Evolutionary conservation across 2,329 filamentous ascomycete species (phyloP).

Genomic region (Sordariomycetes sp.): DNA sequence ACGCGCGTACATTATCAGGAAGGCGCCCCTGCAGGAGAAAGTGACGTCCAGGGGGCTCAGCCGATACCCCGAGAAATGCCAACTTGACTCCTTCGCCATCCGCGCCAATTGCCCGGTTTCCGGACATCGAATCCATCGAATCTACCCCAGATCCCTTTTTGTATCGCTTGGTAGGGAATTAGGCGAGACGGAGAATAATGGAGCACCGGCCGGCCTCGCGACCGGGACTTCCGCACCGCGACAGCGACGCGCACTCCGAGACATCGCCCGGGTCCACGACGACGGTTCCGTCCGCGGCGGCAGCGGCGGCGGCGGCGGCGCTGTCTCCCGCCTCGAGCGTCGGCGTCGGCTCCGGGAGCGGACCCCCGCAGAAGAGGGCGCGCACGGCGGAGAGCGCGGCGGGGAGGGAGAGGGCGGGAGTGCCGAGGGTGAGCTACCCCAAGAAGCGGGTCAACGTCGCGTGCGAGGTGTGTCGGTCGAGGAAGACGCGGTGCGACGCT

Average conservation of each 20-base stretch:
- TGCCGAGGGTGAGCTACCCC: conserved; percentile 8
- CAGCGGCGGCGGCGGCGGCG: neutral
- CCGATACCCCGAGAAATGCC: neutral
- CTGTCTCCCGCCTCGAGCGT: neutral
- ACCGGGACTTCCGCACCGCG: neutral
- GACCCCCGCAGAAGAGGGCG: neutral
- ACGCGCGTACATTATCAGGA: neutral
- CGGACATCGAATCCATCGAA: neutral
- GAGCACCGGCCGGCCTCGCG: neutral
- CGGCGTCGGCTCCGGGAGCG: neutral
- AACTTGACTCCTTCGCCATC: neutral
- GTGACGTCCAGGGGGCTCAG: neutral
- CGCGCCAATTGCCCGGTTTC: neutral
- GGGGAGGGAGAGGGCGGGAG: neutral
- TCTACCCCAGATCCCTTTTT: neutral
- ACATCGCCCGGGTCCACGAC: neutral
- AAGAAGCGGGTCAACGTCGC: conserved; percentile 11
- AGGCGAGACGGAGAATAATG: neutral
- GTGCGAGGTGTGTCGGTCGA: conserved; percentile 10
- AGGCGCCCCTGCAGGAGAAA: neutral
- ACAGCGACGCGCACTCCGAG: neutral
- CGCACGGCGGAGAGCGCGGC: neutral
- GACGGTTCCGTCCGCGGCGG: neutral
- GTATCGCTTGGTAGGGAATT: neutral
- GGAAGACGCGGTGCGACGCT: conserved; percentile 10